Evolutionary conservation across 1,139 yeast species (phyloP).

Genomic region (Scheffersomyces segobiensis): DNA sequence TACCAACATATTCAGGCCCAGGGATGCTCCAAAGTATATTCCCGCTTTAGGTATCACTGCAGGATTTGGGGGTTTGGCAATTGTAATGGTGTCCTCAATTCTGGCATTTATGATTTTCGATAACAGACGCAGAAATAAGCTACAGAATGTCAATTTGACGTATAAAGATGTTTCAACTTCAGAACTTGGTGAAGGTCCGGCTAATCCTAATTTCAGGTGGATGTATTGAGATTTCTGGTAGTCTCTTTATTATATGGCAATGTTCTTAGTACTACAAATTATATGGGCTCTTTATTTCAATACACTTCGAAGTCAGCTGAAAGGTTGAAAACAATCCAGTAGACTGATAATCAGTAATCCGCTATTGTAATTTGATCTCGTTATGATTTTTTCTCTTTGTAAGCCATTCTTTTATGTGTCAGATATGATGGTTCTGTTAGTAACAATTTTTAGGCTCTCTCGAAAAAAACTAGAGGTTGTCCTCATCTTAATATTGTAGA

Average conservation of each 20-base stretch:
- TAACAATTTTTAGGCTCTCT: too few relatives aligned
- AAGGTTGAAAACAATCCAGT: too few relatives aligned
- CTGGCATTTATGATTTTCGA: slow-evolving; percentile 34
- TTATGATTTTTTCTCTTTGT: not conserved
- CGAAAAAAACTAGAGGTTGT: too few relatives aligned
- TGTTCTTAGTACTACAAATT: too few relatives aligned
- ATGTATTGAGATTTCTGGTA: slow-evolving; percentile 28
- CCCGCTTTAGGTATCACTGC: slow-evolving; percentile 36
- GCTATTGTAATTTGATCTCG: not conserved
- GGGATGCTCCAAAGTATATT: slow-evolving; percentile 31
- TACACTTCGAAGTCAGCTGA: too few relatives aligned
- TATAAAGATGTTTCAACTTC: slow-evolving; percentile 46
- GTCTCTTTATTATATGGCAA: not conserved
- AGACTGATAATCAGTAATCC: too few relatives aligned
- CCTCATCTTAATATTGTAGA: too few relatives aligned
- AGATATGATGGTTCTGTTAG: too few relatives aligned
- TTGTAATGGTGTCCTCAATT: slow-evolving; percentile 22
- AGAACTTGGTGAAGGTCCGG: slow-evolving; percentile 44
- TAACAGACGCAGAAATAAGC: slow-evolving; percentile 39
- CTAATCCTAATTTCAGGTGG: slow-evolving; percentile 50
- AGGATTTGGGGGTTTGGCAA: slow-evolving; percentile 34
- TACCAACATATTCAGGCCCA: slow-evolving; percentile 28
- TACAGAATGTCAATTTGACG: slow-evolving; percentile 42
- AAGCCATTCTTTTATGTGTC: too few relatives aligned
- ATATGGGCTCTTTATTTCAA: not conserved